phyloP scores from a whole-genome alignment of 2,329 filamentous ascomycete genomes.

The Diaporthe vaccinii region DNA sequence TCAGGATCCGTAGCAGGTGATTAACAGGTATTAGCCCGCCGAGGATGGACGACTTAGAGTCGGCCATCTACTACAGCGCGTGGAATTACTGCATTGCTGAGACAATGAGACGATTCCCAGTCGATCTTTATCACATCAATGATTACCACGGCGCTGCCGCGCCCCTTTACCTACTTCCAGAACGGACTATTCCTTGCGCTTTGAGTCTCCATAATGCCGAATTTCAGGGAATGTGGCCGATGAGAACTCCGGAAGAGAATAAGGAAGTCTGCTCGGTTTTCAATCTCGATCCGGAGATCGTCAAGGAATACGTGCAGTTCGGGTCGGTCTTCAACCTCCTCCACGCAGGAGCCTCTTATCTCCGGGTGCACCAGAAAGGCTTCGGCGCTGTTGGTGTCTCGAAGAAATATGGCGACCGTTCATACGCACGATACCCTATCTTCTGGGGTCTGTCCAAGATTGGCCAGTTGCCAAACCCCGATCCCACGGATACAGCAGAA shows the following conservation, averaged over 20 bases:
- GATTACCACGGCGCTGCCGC: slow-evolving; percentile 59
- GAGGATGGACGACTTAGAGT: slow-evolving; percentile 78
- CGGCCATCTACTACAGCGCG: slow-evolving; percentile 77
- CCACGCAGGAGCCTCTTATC: slow-evolving; percentile 74
- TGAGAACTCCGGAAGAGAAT: slow-evolving; percentile 72
- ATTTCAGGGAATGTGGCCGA: slow-evolving; percentile 78
- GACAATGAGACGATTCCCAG: slow-evolving; percentile 69
- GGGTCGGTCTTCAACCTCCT: slow-evolving; percentile 78
- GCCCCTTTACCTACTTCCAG: slow-evolving; percentile 73
- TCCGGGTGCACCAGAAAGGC: slow-evolving; percentile 75
- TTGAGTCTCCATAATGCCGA: slow-evolving; percentile 78
- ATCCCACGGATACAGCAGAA: slow-evolving; percentile 73
- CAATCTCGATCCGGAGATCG: slow-evolving; percentile 69
- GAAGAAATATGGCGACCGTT: slow-evolving; percentile 76
- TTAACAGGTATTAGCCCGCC: too few species aligned
- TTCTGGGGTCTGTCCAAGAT: slow-evolving; percentile 76
- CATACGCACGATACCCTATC: slow-evolving; percentile 76
- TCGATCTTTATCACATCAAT: slow-evolving; percentile 56
- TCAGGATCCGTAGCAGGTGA: too few species aligned
- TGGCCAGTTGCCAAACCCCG: slow-evolving; percentile 74
- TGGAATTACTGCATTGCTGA: slow-evolving; percentile 80
- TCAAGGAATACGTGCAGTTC: slow-evolving; percentile 74
- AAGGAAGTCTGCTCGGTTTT: slow-evolving; percentile 76
- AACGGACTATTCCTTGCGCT: slow-evolving; percentile 69
- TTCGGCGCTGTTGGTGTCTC: slow-evolving; percentile 77